Percentiles rank a stretch among this genome's conserved stretches.
These are phyloP conservation scores for Asterionellopsis glacialis DNA, from an alignment of 108 stramenopile species.

Conservation along the genomic window DNA sequence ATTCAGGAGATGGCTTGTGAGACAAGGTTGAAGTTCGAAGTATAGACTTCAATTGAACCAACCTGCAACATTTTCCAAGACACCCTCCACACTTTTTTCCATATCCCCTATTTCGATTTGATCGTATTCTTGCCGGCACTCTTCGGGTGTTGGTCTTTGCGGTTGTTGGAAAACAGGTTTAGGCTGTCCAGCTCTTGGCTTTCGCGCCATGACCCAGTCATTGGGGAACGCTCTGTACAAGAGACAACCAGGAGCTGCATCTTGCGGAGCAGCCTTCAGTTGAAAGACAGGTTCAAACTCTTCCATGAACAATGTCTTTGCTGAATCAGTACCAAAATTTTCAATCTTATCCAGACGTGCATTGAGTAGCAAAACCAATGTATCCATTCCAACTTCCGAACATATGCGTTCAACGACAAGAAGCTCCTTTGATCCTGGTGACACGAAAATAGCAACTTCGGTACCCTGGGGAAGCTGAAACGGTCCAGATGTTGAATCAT, in stretches of 20 bases:
- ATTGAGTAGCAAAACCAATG: slow-evolving; percentile 75
- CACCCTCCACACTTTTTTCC: slow-evolving; percentile 64
- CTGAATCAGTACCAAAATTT: slow-evolving; percentile 51
- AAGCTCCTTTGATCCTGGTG: slow-evolving; percentile 77
- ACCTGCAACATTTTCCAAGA: slow-evolving; percentile 62
- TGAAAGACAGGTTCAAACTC: slow-evolving; percentile 72
- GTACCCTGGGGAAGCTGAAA: slow-evolving; percentile 56
- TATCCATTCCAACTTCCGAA: slow-evolving; percentile 60
- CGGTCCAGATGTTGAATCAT: slow-evolving; percentile 36
- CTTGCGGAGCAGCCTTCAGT: slow-evolving; percentile 68
- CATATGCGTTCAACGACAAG: slow-evolving; percentile 69
- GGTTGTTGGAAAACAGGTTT: slow-evolving; percentile 51
- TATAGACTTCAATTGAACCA: slow-evolving; percentile 78
- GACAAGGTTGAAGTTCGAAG: too few species aligned
- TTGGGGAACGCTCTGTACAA: slow-evolving; percentile 66
- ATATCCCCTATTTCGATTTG: slow-evolving; percentile 54
- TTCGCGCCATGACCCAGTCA: slow-evolving; percentile 71
- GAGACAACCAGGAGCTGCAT: slow-evolving; percentile 63
- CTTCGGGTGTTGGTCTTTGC: slow-evolving; percentile 36
- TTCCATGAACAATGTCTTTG: slow-evolving; percentile 45
- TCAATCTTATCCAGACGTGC: slow-evolving; percentile 52
- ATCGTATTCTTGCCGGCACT: slow-evolving; percentile 51
- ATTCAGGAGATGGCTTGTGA: too few species aligned
- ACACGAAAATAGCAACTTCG: slow-evolving; percentile 80
- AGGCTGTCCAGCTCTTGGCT: slow-evolving; percentile 71